Conservation (phyloP, 176 grass and related monocot species). For the Musa schizocarpa region DNA sequence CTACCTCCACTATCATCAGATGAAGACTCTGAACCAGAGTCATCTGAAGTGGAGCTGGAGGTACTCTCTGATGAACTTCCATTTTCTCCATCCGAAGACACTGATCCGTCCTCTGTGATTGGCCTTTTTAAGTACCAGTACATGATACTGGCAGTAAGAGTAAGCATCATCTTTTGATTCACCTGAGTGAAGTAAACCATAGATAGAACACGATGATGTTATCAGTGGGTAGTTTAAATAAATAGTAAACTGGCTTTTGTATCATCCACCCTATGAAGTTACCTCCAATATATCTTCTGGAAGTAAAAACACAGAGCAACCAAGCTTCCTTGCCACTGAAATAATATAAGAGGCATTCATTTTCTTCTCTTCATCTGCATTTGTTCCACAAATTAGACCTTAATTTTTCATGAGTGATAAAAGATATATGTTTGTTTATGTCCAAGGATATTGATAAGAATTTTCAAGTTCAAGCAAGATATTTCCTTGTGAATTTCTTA, state of each 20-base stretch:
- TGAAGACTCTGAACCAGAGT: slow-evolving; percentile 83
- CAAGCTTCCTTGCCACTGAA: slow-evolving; percentile 91
- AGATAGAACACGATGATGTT: slow-evolving; percentile 11
- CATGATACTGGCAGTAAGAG: slow-evolving; percentile 94
- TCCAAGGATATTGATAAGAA: background rate
- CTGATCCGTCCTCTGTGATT: slow-evolving; percentile 25
- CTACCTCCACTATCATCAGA: slow-evolving; percentile 52
- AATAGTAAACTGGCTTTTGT: background rate
- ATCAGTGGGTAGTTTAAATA: background rate
- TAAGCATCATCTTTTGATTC: slow-evolving; percentile 96
- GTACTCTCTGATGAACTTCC: slow-evolving; percentile 58
- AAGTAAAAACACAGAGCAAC: slow-evolving; percentile 93
- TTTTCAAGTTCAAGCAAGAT: background rate
- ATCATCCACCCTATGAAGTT: slow-evolving; percentile 3
- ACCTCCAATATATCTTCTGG: slow-evolving; percentile 97
- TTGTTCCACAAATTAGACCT: slow-evolving; percentile 8
- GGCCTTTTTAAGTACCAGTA: slow-evolving; percentile 92
- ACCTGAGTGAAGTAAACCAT: slow-evolving; percentile 37
- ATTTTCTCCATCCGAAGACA: slow-evolving; percentile 47
- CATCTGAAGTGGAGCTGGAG: slow-evolving; percentile 64
- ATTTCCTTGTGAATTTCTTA: too few relatives aligned
- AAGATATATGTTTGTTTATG: background rate
- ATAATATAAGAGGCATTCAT: slow-evolving; percentile 99
- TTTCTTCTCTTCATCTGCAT: slow-evolving; percentile 81
- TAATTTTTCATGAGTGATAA: background rate